A percentile compares a stretch with the other conserved stretches of the same genome.
Evolutionary conservation across 371 early-diverging fungal genomes (phyloP).

Genomic region (Hamiltosporidium tvaerminnensis): DNA sequence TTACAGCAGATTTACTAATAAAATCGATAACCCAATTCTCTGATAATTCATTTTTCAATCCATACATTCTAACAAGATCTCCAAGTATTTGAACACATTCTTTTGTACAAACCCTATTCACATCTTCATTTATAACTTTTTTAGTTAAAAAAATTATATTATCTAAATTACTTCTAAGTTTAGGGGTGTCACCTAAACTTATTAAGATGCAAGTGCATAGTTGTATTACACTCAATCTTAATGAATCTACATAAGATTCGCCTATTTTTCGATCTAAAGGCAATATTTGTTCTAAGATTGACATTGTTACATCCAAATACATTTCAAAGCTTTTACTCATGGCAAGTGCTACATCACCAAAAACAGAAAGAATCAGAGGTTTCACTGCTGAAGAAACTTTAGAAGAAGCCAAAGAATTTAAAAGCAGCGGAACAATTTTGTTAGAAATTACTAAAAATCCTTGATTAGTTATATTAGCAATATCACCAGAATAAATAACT

Average conservation of each 20-base stretch:
- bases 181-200: conserved; percentile 6
- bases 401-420: conserved; percentile 20
- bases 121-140: background rate
- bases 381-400: conserved; percentile 26
- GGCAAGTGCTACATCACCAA: conserved; percentile 48
- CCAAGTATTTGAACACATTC: no score
- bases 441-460: conserved; percentile 33
- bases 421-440: conserved; percentile 25
- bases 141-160: background rate
- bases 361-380: conserved; percentile 31
- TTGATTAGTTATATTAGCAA: conserved; percentile 32
- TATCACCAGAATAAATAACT: conserved; percentile 38
- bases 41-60: no score
- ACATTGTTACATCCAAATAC: conserved; percentile 31
- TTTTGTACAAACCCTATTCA: background rate
- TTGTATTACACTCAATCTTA: conserved; percentile 20
- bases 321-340: conserved; percentile 40
- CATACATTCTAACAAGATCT: no score
- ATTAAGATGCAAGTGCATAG: conserved; percentile 25
- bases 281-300: conserved; percentile 16
- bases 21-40: no score
- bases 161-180: background rate
- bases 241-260: conserved; percentile 25
- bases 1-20: no score
- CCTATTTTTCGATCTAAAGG: conserved; percentile 9